Evolutionary conservation across 2,329 filamentous ascomycete species (phyloP).

Genomic region (Fusarium sulawesiense): DNA sequence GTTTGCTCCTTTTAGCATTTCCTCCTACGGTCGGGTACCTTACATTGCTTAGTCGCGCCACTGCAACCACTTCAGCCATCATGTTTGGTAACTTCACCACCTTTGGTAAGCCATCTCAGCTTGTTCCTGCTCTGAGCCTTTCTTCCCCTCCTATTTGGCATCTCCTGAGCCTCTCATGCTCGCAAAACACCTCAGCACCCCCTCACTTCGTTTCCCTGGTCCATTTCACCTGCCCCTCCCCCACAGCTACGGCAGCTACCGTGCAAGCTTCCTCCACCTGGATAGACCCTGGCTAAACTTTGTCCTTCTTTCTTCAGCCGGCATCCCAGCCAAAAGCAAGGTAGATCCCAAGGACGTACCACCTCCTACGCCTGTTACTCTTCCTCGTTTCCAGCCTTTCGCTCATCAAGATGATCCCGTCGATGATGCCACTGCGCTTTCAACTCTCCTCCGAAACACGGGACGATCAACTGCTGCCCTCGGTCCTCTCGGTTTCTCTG

Average conservation of each 20-base stretch:
- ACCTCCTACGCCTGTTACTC: conserved; percentile 65
- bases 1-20: conserved; percentile 25
- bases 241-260: conserved; percentile 21
- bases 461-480: conserved; percentile 58
- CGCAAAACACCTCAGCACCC: conserved; percentile 36
- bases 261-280: conserved; percentile 26
- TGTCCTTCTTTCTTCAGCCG: conserved; percentile 40
- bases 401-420: conserved; percentile 48
- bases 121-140: not conserved
- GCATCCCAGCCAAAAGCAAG: conserved; percentile 45
- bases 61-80: conserved; percentile 36
- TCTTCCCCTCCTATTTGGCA: not conserved
- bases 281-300: conserved; percentile 39
- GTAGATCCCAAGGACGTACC: conserved; percentile 64
- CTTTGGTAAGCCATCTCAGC: conserved; percentile 50
- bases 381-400: conserved; percentile 60
- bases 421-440: conserved; percentile 54
- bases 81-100: conserved; percentile 59
- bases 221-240: conserved; percentile 22
- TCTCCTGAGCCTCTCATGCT: conserved; percentile 12
- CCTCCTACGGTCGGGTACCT: conserved; percentile 24
- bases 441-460: conserved; percentile 64
- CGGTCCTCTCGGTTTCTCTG: conserved; percentile 63
- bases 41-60: conserved; percentile 38
- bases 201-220: conserved; percentile 30